Percentiles rank a stretch among this genome's conserved stretches.
Conservation (phyloP, 306 rosid species). For the Carpinus viminea region DNA sequence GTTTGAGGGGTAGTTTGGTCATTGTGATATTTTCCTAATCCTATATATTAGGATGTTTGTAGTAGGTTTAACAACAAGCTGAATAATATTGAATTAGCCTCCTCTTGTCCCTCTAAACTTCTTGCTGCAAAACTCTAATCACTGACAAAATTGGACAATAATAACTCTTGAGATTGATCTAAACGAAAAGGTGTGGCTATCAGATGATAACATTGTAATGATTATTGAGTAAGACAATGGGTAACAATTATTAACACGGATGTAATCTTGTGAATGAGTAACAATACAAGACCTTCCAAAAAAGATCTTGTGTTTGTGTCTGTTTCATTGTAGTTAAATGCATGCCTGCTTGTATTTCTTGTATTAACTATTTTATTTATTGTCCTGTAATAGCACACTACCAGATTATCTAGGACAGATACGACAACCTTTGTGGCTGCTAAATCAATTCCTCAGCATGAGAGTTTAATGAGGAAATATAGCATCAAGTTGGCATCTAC, state of each 20-base stretch:
- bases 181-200: not conserved
- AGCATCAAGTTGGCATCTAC: slow-evolving; percentile 50
- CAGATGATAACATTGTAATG: not conserved
- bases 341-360: not conserved
- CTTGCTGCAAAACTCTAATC: too few species aligned
- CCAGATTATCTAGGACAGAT: slow-evolving; percentile 23
- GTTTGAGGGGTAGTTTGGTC: too few species aligned
- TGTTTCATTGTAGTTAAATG: slow-evolving; percentile 3
- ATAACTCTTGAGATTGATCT: not conserved
- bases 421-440: slow-evolving; percentile 16
- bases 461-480: slow-evolving; percentile 49
- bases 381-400: slow-evolving; percentile 28
- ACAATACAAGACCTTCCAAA: too few species aligned
- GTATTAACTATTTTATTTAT: not conserved
- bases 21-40: too few species aligned
- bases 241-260: not conserved
- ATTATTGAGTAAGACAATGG: too few species aligned
- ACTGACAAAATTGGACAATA: not conserved
- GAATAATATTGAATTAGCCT: too few species aligned
- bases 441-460: slow-evolving; percentile 26
- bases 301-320: not conserved
- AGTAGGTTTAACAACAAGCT: too few species aligned
- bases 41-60: too few species aligned
- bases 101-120: too few species aligned
- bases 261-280: not conserved